Percentiles rank a stretch among this genome's conserved stretches.
These are phyloP conservation scores for Eudorina sp. DNA, from an alignment of 139 green algal species.

Conservation along the genomic window DNA sequence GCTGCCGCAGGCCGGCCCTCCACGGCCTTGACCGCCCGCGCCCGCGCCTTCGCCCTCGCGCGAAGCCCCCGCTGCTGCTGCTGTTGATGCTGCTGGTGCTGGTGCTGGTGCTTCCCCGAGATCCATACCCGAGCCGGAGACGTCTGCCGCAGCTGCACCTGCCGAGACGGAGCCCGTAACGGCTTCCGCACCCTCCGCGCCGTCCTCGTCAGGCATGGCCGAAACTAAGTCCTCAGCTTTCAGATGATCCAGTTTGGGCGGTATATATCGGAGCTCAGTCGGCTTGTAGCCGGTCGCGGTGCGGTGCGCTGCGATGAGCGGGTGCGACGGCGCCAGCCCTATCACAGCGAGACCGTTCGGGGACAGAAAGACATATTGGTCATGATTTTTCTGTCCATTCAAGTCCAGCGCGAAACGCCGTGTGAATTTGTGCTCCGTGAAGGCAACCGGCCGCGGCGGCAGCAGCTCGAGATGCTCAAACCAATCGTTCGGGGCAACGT, in stretches of 20 bases:
- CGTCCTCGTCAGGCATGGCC: slow-evolving; percentile 9
- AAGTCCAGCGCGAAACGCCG: slow-evolving; percentile 49
- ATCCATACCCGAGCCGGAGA: no score
- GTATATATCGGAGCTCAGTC: background rate
- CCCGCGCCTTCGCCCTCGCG: no score
- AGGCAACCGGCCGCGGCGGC: slow-evolving; percentile 19
- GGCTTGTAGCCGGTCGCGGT: slow-evolving; percentile 7
- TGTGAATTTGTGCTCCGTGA: slow-evolving; percentile 25
- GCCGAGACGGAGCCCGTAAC: no score
- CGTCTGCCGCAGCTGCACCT: no score
- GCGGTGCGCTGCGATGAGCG: slow-evolving; percentile 36
- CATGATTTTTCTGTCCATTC: background rate
- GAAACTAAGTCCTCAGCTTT: slow-evolving; percentile 15
- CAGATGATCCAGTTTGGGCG: background rate
- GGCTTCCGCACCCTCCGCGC: background rate
- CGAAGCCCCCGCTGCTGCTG: no score
- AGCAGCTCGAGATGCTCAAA: slow-evolving; percentile 34
- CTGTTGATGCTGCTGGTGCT: no score
- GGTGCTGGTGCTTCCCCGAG: no score
- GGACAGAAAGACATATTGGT: slow-evolving; percentile 55
- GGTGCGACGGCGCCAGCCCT: slow-evolving; percentile 52
- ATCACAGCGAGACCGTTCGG: slow-evolving; percentile 51
- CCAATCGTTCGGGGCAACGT: slow-evolving; percentile 38
- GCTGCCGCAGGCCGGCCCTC: no score
- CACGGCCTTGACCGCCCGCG: no score